Conservation (phyloP, 2,329 filamentous ascomycete species). For the Pleoardoris graminearum region DNA sequence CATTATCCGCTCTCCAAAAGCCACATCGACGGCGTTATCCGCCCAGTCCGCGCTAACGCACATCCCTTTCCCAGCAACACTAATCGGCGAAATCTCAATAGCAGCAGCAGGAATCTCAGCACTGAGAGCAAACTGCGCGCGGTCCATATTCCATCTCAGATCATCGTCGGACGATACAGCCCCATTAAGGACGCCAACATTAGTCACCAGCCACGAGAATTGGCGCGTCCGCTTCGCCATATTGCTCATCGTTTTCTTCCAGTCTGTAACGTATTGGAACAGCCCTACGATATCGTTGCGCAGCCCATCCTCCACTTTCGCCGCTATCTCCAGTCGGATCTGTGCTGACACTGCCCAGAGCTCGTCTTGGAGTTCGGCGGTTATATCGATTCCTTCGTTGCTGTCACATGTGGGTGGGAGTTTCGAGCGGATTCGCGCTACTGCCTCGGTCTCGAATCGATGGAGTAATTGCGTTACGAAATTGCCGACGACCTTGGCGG, state of each 20-base stretch:
- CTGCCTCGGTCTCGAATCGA: conserved; percentile 21
- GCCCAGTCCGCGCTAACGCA: conserved; percentile 22
- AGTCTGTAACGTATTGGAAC: conserved; percentile 43
- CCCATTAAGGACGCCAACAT: conserved; percentile 42
- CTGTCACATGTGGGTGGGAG: conserved; percentile 19
- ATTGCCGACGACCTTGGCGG: conserved; percentile 20
- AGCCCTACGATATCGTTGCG: conserved; percentile 42
- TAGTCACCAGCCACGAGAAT: conserved; percentile 43
- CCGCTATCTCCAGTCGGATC: conserved; percentile 33
- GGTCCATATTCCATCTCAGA: conserved; percentile 29
- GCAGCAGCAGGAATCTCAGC: conserved; percentile 34
- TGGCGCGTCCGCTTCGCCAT: conserved; percentile 34
- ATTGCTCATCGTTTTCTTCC: conserved; percentile 34
- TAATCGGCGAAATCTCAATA: conserved; percentile 30
- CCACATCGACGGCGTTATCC: conserved; percentile 21
- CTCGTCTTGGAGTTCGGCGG: conserved; percentile 35
- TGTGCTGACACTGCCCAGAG: conserved; percentile 37
- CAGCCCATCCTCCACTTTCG: conserved; percentile 26
- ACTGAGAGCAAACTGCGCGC: conserved; percentile 36
- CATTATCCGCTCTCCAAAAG: conserved; percentile 22
- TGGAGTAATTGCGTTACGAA: conserved; percentile 22
- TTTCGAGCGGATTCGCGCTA: conserved; percentile 28
- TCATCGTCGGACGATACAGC: conserved; percentile 13
- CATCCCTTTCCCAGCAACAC: conserved; percentile 27
- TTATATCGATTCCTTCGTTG: conserved; percentile 23